phyloP scores from a whole-genome alignment of 441 rosid species.

The Melastoma candidum region DNA sequence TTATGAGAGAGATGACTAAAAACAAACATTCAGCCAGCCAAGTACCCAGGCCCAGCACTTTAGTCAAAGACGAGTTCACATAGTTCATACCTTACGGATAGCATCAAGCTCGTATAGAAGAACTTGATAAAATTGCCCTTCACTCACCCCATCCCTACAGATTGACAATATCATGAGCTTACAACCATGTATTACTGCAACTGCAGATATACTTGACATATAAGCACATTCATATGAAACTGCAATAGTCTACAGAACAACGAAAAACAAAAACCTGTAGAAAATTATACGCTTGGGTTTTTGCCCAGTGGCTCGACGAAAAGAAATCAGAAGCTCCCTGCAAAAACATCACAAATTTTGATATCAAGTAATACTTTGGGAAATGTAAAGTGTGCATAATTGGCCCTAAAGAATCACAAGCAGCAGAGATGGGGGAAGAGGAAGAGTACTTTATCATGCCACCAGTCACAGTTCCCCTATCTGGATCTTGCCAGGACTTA shows the following conservation, averaged over 20 bases:
- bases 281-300: constrained; percentile 27
- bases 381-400: neutral
- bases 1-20: no score
- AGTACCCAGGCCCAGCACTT: neutral
- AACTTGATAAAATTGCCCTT: constrained; percentile 30
- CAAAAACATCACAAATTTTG: neutral
- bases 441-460: constrained; percentile 29
- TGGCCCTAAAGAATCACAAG: neutral
- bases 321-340: constrained; percentile 27
- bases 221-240: neutral
- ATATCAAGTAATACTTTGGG: neutral
- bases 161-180: neutral
- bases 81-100: constrained; percentile 22
- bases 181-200: no score
- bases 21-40: neutral
- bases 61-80: neutral
- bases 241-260: neutral
- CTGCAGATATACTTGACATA: no score
- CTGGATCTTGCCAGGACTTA: constrained; percentile 29
- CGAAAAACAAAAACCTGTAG: constrained; percentile 15
- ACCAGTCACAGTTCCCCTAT: constrained; percentile 23
- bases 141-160: constrained; percentile 29
- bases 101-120: constrained; percentile 29
- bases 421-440: neutral
- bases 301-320: constrained; percentile 24